phyloP scores from a whole-genome alignment of 1,284 basidiomycete species.

The Porogramme epimiltina region DNA sequence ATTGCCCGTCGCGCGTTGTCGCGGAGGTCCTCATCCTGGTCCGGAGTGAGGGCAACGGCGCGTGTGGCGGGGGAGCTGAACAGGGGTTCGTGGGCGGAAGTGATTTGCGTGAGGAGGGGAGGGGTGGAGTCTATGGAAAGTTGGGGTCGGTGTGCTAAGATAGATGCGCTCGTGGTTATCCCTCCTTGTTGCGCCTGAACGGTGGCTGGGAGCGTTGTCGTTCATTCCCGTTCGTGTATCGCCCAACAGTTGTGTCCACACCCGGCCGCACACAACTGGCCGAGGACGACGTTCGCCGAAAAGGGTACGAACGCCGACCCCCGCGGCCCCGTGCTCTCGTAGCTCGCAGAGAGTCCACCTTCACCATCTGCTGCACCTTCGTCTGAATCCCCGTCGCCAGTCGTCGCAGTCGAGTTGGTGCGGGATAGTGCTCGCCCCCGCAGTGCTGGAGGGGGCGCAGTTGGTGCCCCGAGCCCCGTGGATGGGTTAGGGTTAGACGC shows the following conservation, averaged over 20 bases:
- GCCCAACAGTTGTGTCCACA: conserved; percentile 35
- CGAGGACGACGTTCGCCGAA: conserved; percentile 18
- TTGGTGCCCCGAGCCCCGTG: too few species aligned
- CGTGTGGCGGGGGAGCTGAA: too few species aligned
- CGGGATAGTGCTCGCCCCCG: conserved; percentile 22
- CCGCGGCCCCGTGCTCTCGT: conserved; percentile 4
- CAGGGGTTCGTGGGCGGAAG: too few species aligned
- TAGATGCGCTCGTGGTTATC: too few species aligned
- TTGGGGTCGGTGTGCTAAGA: too few species aligned
- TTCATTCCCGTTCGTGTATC: conserved; percentile 7
- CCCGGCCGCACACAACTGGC: conserved; percentile 32
- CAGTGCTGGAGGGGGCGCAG: neutral
- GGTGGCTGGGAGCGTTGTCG: too few species aligned
- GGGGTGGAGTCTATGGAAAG: too few species aligned
- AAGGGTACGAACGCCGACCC: neutral
- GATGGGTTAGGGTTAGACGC: neutral
- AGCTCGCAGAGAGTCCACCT: conserved; percentile 14
- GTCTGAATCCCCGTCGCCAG: conserved; percentile 18
- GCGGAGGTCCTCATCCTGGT: too few species aligned
- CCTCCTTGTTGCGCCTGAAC: too few species aligned
- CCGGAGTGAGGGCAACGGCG: too few species aligned
- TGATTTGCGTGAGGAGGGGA: too few species aligned
- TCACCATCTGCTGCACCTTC: conserved; percentile 23
- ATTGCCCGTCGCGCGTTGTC: too few species aligned
- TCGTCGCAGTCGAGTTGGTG: conserved; percentile 11